Percentiles rank a stretch among this genome's conserved stretches.
Evolutionary conservation across 768 basidiomycete species (phyloP).

Genomic region (Mycena belliarum): DNA sequence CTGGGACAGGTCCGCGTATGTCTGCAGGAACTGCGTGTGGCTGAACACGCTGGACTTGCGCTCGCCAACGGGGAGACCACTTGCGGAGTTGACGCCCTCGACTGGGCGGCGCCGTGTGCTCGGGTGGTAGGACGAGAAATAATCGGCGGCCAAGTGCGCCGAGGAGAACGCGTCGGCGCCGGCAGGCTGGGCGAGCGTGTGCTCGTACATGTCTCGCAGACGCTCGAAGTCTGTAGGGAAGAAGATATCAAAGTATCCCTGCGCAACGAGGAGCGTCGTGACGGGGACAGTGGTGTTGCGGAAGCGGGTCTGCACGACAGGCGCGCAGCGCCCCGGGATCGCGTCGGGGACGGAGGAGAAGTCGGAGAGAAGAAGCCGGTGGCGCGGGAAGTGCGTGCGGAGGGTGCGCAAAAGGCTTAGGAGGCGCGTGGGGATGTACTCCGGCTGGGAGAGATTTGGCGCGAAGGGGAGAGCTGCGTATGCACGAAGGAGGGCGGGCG

Average conservation of each 20-base stretch:
- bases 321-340: constrained; percentile 74
- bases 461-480: constrained; percentile 81
- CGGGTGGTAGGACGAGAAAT: constrained; percentile 70
- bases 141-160: constrained; percentile 56
- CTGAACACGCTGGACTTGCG: constrained; percentile 82
- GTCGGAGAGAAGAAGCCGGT: constrained; percentile 93
- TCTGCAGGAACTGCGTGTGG: constrained; percentile 86
- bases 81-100: constrained; percentile 73
- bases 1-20: constrained; percentile 73
- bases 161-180: constrained; percentile 16
- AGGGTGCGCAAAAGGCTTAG: constrained; percentile 82
- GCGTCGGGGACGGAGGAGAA: constrained; percentile 88
- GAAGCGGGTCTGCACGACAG: constrained; percentile 94
- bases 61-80: constrained; percentile 79
- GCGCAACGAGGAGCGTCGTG: constrained; percentile 86
- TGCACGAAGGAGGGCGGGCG: constrained; percentile 58
- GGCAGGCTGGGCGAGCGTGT: constrained; percentile 66
- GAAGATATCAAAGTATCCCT: constrained; percentile 98
- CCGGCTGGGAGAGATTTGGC: constrained; percentile 43
- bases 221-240: constrained; percentile 91
- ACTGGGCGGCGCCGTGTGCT: constrained; percentile 59
- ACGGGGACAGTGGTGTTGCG: constrained; percentile 86
- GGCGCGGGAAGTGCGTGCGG: constrained; percentile 82
- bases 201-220: constrained; percentile 89
- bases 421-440: constrained; percentile 92